Conservation (phyloP, 495 filamentous ascomycete genomes). For the Penicillium bovifimosum region DNA sequence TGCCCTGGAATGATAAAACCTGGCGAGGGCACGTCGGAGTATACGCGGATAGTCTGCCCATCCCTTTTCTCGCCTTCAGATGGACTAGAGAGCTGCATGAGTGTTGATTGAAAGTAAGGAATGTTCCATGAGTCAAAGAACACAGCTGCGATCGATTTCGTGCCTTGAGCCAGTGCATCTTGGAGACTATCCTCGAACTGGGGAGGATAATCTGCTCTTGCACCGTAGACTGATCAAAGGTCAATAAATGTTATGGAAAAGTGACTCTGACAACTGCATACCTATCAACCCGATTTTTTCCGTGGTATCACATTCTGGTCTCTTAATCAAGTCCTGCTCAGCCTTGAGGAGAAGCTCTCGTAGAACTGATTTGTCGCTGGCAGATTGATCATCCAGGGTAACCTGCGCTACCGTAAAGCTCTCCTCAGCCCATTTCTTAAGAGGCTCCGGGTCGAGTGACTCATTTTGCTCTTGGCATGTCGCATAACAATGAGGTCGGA, state of each 20-base stretch:
- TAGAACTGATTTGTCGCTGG: background rate
- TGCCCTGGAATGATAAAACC: conserved; percentile 33
- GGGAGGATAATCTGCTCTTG: conserved; percentile 18
- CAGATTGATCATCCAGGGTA: conserved; percentile 14
- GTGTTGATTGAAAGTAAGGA: background rate
- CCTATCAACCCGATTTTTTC: conserved; percentile 19
- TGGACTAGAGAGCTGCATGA: conserved; percentile 9
- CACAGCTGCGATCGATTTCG: conserved; percentile 10
- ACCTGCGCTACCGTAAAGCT: conserved; percentile 31
- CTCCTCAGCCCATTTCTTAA: conserved; percentile 40
- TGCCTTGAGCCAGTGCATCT: background rate
- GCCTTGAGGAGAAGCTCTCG: conserved; percentile 11
- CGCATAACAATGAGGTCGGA: conserved; percentile 22
- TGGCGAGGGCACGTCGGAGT: conserved; percentile 18
- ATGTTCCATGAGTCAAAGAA: conserved; percentile 19
- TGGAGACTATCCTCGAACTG: conserved; percentile 16
- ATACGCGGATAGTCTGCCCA: conserved; percentile 12
- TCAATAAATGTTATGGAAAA: background rate
- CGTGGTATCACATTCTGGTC: conserved; percentile 16
- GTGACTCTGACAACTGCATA: background rate
- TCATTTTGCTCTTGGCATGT: conserved; percentile 19
- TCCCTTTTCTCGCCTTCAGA: background rate
- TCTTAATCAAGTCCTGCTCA: conserved; percentile 8
- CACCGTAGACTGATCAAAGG: conserved; percentile 20
- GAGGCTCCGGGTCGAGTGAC: conserved; percentile 28